Base-by-base conservation (phyloP, 2,329 filamentous ascomycete species). In the Pezicula neosporulosa region DNA sequence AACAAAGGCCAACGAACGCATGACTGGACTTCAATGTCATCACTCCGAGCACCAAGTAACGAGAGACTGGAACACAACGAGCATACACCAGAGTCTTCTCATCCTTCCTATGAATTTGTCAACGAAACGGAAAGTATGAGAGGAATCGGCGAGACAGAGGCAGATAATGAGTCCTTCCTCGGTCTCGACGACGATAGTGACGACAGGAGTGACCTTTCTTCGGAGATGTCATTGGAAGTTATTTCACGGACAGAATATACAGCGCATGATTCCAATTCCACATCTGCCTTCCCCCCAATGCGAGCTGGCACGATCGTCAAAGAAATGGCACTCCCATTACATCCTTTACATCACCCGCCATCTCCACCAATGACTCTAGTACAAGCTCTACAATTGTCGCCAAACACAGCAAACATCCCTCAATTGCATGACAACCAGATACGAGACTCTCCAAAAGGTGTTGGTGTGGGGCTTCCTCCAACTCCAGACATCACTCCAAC, bases 191-290 rank as follows among this genome's bases (percentile, higher is more conserved):
- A 64, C 37, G 63, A 64, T 47, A 62, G 57, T 42, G 77, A 76
- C 39, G 56, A 60, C 49, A 53, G 60, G 45, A 82, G 77, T 28
- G 82, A 86, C 53, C 70, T 86, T 7, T 87, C 83, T 2, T 86
- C 83, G 0, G 83, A 86, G 56, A 59, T 86, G 41, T 86, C 82
- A 1, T 67, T 71, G 1, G 79, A 82, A n/a, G 65, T 72, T 2
- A 60, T 73, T 3, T 63, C 58, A 52, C 51, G 55, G 64, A 64
- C 57, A 54, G 62, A 64, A 58, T 64, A 58, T 39, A 60, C 60
- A 6, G 60, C 58, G 19, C 53, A 63, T 47, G 55, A 61, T 49
- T 54, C 62, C 42, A 59, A 64, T 50, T 57, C 70, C 38, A 60
- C 66, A 44, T 58, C 66, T 42, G 64, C 66, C 36, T 67, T 66